Conservation (phyloP, 257 asterid species). For the Nicotiana benthamiana region DNA sequence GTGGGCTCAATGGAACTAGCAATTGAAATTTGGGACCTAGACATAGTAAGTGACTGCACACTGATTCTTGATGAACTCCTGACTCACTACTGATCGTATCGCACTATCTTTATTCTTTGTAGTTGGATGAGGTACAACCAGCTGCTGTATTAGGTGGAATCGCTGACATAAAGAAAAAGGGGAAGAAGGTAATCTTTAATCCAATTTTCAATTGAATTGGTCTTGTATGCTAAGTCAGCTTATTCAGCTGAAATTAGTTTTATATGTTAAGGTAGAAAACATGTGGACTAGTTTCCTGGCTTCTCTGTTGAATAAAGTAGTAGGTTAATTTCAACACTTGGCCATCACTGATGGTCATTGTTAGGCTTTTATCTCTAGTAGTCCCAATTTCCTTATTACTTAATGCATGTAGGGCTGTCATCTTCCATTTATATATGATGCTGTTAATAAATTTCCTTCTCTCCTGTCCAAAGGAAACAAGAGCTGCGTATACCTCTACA, state of each 20-base stretch:
- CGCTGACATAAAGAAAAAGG: conserved; percentile 58
- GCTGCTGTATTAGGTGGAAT: conserved; percentile 69
- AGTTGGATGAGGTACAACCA: conserved; percentile 94
- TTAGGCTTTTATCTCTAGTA: neutral
- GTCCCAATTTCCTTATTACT: neutral
- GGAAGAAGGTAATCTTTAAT: conserved; percentile 53
- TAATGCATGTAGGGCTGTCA: neutral
- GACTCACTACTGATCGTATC: neutral
- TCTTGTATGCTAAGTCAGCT: neutral
- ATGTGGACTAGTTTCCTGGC: neutral
- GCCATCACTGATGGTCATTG: neutral
- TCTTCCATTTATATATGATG: neutral
- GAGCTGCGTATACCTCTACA: neutral
- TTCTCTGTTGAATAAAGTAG: neutral
- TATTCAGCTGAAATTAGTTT: neutral
- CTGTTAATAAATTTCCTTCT: neutral
- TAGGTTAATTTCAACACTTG: neutral
- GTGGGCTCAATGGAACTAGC: conserved; percentile 93
- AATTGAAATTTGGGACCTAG: conserved; percentile 97
- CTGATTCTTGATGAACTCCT: neutral
- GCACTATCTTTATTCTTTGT: neutral
- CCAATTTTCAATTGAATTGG: neutral
- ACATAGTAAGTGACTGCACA: conserved; percentile 40
- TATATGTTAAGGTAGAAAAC: neutral
- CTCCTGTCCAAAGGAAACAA: neutral